Conservation (phyloP, 2,329 filamentous ascomycete genomes). For the Cryoendolithus antarcticus region DNA sequence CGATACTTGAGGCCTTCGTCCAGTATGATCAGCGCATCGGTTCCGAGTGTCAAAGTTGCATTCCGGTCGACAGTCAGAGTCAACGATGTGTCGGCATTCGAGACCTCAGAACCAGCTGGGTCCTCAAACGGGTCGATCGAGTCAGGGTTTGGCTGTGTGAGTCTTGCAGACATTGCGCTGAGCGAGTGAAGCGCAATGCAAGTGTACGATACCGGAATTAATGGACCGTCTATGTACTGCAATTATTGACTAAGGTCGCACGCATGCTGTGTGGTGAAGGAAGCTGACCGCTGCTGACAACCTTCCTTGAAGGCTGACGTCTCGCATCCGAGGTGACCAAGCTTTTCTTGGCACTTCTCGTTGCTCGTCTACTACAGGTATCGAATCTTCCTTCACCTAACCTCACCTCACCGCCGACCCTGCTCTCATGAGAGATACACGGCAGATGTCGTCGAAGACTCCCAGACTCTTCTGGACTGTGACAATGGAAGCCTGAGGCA, state of each 20-base stretch:
- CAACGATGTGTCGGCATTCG: constrained; percentile 4
- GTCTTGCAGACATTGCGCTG: constrained; percentile 9
- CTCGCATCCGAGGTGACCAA: background rate
- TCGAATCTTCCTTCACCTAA: no score
- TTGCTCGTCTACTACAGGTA: no score
- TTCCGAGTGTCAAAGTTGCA: constrained; percentile 47
- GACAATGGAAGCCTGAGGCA: no score
- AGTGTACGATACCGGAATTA: background rate
- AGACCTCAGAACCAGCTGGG: constrained; percentile 14
- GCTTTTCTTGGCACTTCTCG: no score
- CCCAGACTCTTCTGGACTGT: no score
- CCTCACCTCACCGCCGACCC: no score
- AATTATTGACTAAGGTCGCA: background rate
- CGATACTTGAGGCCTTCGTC: constrained; percentile 42
- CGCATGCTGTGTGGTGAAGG: background rate
- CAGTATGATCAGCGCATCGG: constrained; percentile 48
- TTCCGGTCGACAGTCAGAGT: constrained; percentile 39
- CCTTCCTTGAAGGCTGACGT: background rate
- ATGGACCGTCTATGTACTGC: background rate
- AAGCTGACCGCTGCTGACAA: background rate
- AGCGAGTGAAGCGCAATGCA: constrained; percentile 19
- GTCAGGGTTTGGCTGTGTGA: constrained; percentile 1
- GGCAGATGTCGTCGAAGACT: no score
- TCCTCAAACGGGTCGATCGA: constrained; percentile 19
- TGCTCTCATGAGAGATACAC: no score